Base-by-base conservation (phyloP, 345 rosid genomes). In the Gossypium raimondii region DNA sequence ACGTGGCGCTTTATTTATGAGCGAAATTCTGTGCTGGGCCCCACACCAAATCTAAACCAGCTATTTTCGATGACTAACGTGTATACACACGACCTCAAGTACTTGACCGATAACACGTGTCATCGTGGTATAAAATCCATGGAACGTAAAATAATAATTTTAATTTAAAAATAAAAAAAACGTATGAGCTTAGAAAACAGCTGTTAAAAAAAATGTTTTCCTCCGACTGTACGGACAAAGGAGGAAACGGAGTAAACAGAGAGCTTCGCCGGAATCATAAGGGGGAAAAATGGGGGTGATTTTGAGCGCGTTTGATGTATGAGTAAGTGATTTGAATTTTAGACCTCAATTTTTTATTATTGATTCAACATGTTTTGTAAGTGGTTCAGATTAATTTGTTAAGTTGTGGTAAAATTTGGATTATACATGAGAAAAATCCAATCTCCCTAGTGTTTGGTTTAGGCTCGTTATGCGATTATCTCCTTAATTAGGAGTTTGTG, bases 191-290 rank as follows among this genome's bases (percentile, higher is more conserved):
- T 58, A 9, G 4, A 4, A 4, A 10, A 5, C 11, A 58, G 50
- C 50, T 9, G 50, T 45, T 45, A 45, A 45, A 10, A 2, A 45
- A 45, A 45, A 45, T 45, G 12, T 6, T 34, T 34, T 34, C 41
- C 41, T 34, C 41, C 12, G 10, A 45, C 50, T 45, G 50, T 45
- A 45, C 10, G 50, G 50, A 45, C 50, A 2, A 34, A 34, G 38
- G 12, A 45, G 13, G 7, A 45, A 89, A 41, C 90, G 85, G 34
- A 86, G 8, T 27, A 13, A 29, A 27, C 2, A 27, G 18, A 55
- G 34, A 8, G 27, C 41, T 34, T 61, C 11, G 41, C 64, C 17
- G 41, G 64, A 60, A 25, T 60, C 41, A 29, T 41, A 48, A 34
- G 41, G 41, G 56, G 18, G 18, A 0, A n/a, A 43, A 18, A 64